Conservation (phyloP, 805 yeast genomes). For the Lipomyces starkeyi region DNA sequence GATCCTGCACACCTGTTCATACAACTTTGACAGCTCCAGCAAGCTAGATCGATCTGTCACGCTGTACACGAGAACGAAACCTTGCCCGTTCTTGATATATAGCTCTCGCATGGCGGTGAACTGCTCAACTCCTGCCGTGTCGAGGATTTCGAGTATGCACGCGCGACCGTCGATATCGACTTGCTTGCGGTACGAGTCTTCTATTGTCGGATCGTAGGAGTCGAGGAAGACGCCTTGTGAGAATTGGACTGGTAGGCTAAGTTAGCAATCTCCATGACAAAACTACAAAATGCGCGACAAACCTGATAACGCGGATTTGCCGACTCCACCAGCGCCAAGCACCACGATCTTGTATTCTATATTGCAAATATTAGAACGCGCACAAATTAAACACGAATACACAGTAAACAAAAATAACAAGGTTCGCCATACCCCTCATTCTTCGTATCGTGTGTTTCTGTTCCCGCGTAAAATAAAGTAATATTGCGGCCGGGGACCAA, state of each 20-base stretch:
- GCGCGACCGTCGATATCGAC: constrained; percentile 87
- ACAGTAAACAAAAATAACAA: neutral
- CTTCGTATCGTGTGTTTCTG: neutral
- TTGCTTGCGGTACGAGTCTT: constrained; percentile 91
- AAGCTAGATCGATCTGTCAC: constrained; percentile 79
- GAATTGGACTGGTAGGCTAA: constrained; percentile 29
- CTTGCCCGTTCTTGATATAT: constrained; percentile 71
- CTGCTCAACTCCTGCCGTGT: constrained; percentile 94
- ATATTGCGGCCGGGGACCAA: neutral
- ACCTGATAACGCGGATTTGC: constrained; percentile 55
- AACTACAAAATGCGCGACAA: neutral
- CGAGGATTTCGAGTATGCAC: constrained; percentile 85
- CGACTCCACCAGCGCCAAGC: constrained; percentile 97
- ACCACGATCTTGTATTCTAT: constrained; percentile 66
- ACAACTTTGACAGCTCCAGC: constrained; percentile 75
- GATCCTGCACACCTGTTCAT: constrained; percentile 85
- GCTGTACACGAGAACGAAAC: constrained; percentile 85
- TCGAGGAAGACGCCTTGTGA: constrained; percentile 34
- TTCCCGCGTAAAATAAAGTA: neutral
- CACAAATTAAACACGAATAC: neutral
- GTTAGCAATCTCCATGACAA: neutral
- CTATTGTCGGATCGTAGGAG: constrained; percentile 91
- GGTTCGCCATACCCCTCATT: neutral
- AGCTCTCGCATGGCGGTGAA: constrained; percentile 94
- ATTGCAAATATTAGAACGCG: neutral